A percentile compares a stretch with the other conserved stretches of the same genome.
These are phyloP conservation scores for Cryphonectria naterciae DNA, from an alignment of 2,329 filamentous ascomycete genomes.

Conservation along the genomic window DNA sequence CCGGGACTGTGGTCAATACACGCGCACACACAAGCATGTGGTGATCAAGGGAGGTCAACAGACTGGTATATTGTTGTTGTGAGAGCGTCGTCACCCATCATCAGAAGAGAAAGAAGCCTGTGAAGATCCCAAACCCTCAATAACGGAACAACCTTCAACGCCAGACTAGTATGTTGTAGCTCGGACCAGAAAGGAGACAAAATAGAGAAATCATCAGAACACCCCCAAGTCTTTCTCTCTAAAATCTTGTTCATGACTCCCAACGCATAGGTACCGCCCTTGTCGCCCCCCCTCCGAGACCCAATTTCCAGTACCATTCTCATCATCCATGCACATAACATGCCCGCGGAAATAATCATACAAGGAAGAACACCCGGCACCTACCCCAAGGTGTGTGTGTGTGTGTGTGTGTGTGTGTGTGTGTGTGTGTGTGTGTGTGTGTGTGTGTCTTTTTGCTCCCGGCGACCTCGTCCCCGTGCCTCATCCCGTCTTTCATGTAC, in stretches of 20 bases:
- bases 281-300: background rate
- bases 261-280: background rate
- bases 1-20: background rate
- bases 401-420: background rate
- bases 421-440: background rate
- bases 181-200: background rate
- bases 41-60: background rate
- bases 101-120: background rate
- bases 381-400: background rate
- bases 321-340: constrained; percentile 1
- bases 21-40: background rate
- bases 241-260: constrained; percentile 4
- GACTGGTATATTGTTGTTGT: background rate
- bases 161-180: constrained; percentile 21
- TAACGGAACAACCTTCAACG: constrained; percentile 15
- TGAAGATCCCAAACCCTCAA: background rate
- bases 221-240: background rate
- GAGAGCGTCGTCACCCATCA: background rate
- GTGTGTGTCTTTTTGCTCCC: background rate
- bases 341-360: constrained; percentile 2
- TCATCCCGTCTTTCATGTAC: background rate
- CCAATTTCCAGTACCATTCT: background rate
- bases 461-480: background rate
- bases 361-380: background rate
- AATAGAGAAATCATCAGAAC: background rate